These are phyloP conservation scores for Aspergillus coremiiformis DNA, from an alignment of 495 filamentous ascomycete genomes.

Conservation along the genomic window DNA sequence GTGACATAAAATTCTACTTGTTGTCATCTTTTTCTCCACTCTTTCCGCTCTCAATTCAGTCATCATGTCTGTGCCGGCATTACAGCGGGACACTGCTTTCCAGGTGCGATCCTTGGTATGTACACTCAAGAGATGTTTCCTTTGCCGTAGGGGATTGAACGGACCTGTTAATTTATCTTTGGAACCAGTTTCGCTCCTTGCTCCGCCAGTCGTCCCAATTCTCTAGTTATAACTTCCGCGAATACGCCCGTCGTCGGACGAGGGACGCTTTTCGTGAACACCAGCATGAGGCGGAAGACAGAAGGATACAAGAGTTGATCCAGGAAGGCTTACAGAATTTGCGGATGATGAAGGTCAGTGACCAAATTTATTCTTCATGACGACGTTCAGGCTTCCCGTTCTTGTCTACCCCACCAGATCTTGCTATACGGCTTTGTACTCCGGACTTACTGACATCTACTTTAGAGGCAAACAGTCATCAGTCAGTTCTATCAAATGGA, in stretches of 20 bases:
- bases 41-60: constrained; percentile 6
- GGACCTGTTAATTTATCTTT: neutral
- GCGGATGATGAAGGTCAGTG: constrained; percentile 82
- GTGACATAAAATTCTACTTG: neutral
- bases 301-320: constrained; percentile 77
- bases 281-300: constrained; percentile 55
- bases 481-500: constrained; percentile 94
- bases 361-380: neutral
- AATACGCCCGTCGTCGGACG: constrained; percentile 87
- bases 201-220: constrained; percentile 83
- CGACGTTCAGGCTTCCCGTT: neutral
- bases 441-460: constrained; percentile 11
- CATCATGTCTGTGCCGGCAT: constrained; percentile 44
- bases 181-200: constrained; percentile 76
- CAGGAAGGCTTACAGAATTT: constrained; percentile 83
- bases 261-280: constrained; percentile 83
- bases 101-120: constrained; percentile 67
- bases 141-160: neutral
- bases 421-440: neutral
- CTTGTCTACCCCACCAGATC: neutral
- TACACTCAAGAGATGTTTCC: constrained; percentile 4
- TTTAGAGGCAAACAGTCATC: constrained; percentile 86
- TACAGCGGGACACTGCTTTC: constrained; percentile 58
- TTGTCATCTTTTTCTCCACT: constrained; percentile 29
- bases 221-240: constrained; percentile 91